Evolutionary conservation across 2,329 filamentous ascomycete genomes (phyloP).

Genomic region (Leptographium wingfieldii): DNA sequence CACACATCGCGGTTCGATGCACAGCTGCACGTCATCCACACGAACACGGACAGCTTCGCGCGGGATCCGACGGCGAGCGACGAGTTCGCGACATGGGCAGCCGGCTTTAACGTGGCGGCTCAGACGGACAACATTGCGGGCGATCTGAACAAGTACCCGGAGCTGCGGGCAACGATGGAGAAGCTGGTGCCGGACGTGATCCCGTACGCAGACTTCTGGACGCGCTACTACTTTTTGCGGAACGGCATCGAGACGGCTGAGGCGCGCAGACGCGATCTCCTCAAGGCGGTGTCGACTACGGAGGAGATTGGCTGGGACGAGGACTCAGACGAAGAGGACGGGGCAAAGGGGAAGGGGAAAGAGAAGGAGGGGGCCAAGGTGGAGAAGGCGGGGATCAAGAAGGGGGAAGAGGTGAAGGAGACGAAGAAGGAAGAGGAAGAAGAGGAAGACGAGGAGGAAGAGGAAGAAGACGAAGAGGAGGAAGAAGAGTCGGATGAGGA

Average conservation of each 20-base stretch:
- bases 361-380: conserved; percentile 40
- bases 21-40: conserved; percentile 91
- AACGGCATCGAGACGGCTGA: conserved; percentile 92
- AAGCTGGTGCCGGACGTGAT: conserved; percentile 86
- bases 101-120: conserved; percentile 64
- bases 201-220: conserved; percentile 86
- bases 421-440: conserved; percentile 41
- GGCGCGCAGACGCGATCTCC: conserved; percentile 70
- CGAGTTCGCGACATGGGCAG: conserved; percentile 63
- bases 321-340: conserved; percentile 22
- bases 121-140: conserved; percentile 74
- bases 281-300: conserved; percentile 64
- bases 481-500: conserved; percentile 4
- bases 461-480: conserved; percentile 33
- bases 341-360: conserved; percentile 36
- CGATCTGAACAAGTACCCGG: conserved; percentile 76
- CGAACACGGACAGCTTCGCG: conserved; percentile 65
- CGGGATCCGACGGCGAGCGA: conserved; percentile 60
- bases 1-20: conserved; percentile 92
- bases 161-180: conserved; percentile 84
- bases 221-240: conserved; percentile 85
- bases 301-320: conserved; percentile 64
- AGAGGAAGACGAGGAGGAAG: conserved; percentile 43
- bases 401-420: conserved; percentile 44
- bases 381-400: conserved; percentile 57